These are phyloP conservation scores for Tetrapisispora fleetii DNA, from an alignment of 805 yeast genomes.

Conservation along the genomic window DNA sequence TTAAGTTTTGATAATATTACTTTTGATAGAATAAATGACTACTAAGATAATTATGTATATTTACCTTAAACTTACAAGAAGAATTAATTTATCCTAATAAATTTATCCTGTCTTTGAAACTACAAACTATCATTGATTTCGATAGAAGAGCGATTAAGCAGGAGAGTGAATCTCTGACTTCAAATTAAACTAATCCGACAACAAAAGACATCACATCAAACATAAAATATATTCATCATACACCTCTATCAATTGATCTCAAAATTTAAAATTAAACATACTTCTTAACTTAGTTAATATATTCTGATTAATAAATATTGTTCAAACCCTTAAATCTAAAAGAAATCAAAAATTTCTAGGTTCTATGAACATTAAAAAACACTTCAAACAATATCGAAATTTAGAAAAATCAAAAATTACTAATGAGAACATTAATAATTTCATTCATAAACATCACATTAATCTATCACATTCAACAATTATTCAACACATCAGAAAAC, in stretches of 20 bases:
- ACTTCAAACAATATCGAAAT: background rate
- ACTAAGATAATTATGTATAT: no score
- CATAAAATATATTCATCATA: conserved; percentile 7
- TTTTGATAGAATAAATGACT: no score
- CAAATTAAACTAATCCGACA: conserved; percentile 5
- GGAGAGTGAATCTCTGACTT: conserved; percentile 27
- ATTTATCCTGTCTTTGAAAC: conserved; percentile 34
- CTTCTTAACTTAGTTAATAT: background rate
- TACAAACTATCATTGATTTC: conserved; percentile 28
- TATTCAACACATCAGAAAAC: background rate
- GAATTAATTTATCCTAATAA: no score
- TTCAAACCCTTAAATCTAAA: background rate
- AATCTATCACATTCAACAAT: background rate
- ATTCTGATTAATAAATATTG: background rate
- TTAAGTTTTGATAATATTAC: no score
- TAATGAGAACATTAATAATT: background rate
- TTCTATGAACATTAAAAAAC: background rate
- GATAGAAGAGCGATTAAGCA: conserved; percentile 35
- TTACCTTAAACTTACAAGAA: no score
- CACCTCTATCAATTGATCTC: background rate
- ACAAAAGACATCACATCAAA: conserved; percentile 3
- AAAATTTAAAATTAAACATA: background rate
- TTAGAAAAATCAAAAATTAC: background rate
- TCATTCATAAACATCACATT: background rate
- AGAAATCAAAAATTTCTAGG: conserved; percentile 2